Evolutionary conservation across 495 filamentous ascomycete genomes (phyloP).

Genomic region (Paragyromitra xinjiangensis): DNA sequence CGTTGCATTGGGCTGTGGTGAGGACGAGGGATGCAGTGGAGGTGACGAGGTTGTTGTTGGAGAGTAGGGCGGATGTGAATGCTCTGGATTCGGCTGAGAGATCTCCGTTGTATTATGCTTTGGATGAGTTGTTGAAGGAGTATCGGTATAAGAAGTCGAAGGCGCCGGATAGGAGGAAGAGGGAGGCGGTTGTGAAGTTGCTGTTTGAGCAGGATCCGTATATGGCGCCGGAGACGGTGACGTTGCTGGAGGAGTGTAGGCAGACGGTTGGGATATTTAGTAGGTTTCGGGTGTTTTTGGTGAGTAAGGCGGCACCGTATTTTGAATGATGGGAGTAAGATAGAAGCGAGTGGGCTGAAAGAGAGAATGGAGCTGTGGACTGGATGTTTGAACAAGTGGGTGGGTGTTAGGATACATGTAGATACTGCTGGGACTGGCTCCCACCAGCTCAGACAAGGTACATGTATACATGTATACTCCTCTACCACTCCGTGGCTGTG

Average conservation of each 20-base stretch:
- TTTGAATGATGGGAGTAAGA: not conserved
- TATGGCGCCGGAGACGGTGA: not conserved
- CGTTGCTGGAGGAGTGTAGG: not conserved
- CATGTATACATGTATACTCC: not conserved
- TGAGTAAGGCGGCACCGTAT: not conserved
- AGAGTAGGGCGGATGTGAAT: conserved; percentile 1
- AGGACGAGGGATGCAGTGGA: conserved; percentile 4
- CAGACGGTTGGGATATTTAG: not conserved
- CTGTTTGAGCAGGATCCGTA: not conserved
- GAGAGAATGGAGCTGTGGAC: not conserved
- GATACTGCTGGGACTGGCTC: not conserved
- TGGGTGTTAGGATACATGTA: not conserved
- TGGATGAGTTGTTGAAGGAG: conserved; percentile 21
- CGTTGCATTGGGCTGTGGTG: conserved; percentile 23
- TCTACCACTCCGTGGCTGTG: not conserved
- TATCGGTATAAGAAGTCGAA: conserved; percentile 14
- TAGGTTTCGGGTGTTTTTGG: conserved; percentile 6
- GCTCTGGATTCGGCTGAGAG: not conserved
- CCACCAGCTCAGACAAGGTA: not conserved
- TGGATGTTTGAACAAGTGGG: not conserved
- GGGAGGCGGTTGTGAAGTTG: conserved; percentile 10
- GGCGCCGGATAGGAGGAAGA: not conserved
- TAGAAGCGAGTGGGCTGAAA: not conserved
- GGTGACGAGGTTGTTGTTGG: conserved; percentile 3
- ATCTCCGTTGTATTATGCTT: not conserved